phyloP scores from a whole-genome alignment of 2,329 filamentous ascomycete species.

The Penicillium hesseltinei region DNA sequence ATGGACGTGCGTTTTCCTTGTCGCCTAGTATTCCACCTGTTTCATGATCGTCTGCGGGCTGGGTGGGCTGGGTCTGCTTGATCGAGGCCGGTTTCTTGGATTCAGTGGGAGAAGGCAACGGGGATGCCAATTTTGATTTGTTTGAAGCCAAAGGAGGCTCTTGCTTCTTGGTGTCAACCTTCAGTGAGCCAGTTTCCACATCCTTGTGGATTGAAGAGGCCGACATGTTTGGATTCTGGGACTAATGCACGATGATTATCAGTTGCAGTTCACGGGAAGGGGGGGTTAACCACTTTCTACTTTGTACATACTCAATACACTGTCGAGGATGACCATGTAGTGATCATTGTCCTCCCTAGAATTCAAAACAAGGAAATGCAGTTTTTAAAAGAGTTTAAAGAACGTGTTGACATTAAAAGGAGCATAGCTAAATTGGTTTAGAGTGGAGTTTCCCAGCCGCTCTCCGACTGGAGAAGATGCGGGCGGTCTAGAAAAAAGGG shows the following conservation, averaged over 20 bases:
- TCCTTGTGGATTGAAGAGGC: slow-evolving; percentile 21
- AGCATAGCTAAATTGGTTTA: slow-evolving; percentile 25
- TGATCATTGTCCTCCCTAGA: slow-evolving; percentile 11
- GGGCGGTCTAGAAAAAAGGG: slow-evolving; percentile 18
- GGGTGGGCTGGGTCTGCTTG: slow-evolving; percentile 15
- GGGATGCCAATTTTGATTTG: slow-evolving; percentile 26
- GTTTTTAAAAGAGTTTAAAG: not conserved
- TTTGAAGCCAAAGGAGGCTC: slow-evolving; percentile 22
- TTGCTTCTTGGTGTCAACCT: slow-evolving; percentile 19
- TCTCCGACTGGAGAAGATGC: slow-evolving; percentile 25
- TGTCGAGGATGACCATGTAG: slow-evolving; percentile 6
- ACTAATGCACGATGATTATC: slow-evolving; percentile 14
- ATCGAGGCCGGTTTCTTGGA: slow-evolving; percentile 20
- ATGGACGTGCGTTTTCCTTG: slow-evolving; percentile 15
- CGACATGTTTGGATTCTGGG: slow-evolving; percentile 26
- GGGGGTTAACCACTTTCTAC: not conserved
- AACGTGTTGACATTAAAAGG: slow-evolving; percentile 24
- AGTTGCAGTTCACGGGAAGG: slow-evolving; percentile 16
- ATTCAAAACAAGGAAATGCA: not conserved
- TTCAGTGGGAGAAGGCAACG: slow-evolving; percentile 31
- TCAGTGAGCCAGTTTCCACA: slow-evolving; percentile 17
- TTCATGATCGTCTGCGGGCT: slow-evolving; percentile 17
- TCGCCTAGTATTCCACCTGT: slow-evolving; percentile 2
- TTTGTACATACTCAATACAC: slow-evolving; percentile 15
- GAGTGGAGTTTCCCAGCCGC: slow-evolving; percentile 32